These are phyloP conservation scores for Candida michaelii DNA, from an alignment of 805 yeast genomes.

Conservation along the genomic window DNA sequence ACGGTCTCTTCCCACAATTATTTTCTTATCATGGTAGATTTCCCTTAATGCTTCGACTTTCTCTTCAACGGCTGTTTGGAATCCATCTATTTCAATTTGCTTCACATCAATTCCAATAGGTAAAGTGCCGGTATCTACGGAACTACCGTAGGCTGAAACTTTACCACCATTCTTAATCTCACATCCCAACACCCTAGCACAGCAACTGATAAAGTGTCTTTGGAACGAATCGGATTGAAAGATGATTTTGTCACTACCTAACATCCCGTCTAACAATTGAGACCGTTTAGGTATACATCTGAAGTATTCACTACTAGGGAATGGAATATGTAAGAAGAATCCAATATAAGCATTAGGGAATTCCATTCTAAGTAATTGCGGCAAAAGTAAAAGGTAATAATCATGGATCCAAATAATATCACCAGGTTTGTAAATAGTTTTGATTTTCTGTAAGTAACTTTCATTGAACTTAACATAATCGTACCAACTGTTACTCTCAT, in stretches of 20 bases:
- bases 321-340: slow-evolving; percentile 84
- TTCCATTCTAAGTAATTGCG: slow-evolving; percentile 78
- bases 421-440: slow-evolving; percentile 76
- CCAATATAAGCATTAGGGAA: slow-evolving; percentile 75
- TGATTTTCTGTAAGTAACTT: slow-evolving; percentile 79
- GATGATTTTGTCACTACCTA: slow-evolving; percentile 83
- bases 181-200: slow-evolving; percentile 83
- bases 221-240: slow-evolving; percentile 86
- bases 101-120: slow-evolving; percentile 90
- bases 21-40: slow-evolving; percentile 62
- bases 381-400: slow-evolving; percentile 77
- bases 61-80: slow-evolving; percentile 48
- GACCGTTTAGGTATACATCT: slow-evolving; percentile 82
- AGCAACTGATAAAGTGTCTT: slow-evolving; percentile 87
- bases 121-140: slow-evolving; percentile 67
- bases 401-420: slow-evolving; percentile 94
- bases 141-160: slow-evolving; percentile 74
- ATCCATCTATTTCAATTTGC: slow-evolving; percentile 64
- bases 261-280: slow-evolving; percentile 82
- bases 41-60: slow-evolving; percentile 66
- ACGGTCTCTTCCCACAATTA: slow-evolving; percentile 92
- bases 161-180: slow-evolving; percentile 57
- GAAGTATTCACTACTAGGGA: slow-evolving; percentile 92
- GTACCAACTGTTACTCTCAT: slow-evolving; percentile 74
- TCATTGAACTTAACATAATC: slow-evolving; percentile 90